A percentile compares a stretch with the other conserved stretches of the same genome.
Conservation (phyloP, 805 yeast species). For the Saccharomycopsis amapae region DNA sequence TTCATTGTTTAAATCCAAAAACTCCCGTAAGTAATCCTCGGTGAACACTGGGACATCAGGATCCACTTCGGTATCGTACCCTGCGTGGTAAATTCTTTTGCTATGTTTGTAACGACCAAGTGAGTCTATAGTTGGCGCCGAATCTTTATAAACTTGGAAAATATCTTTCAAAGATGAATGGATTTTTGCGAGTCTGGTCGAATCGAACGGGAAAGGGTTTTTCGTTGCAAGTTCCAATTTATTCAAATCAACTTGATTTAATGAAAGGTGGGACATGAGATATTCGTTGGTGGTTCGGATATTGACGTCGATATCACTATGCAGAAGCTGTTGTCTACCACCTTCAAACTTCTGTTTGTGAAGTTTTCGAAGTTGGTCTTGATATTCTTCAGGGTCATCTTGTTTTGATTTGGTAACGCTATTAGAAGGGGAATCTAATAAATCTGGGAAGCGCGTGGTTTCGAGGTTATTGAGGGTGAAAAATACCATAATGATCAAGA, state of each 20-base stretch:
- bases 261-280: not conserved
- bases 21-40: slow-evolving; percentile 45
- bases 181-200: slow-evolving; percentile 31
- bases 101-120: slow-evolving; percentile 39
- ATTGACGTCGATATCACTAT: not conserved
- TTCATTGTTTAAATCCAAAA: slow-evolving; percentile 37
- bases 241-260: slow-evolving; percentile 9
- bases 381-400: not conserved
- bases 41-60: slow-evolving; percentile 36
- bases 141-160: slow-evolving; percentile 35
- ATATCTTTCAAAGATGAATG: slow-evolving; percentile 38
- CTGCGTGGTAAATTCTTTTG: slow-evolving; percentile 47
- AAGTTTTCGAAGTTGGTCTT: slow-evolving; percentile 9
- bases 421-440: not conserved
- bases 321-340: not conserved
- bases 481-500: not conserved
- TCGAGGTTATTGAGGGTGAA: not conserved
- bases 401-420: not conserved
- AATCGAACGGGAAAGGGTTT: slow-evolving; percentile 28
- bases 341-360: not conserved
- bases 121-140: slow-evolving; percentile 39
- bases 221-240: slow-evolving; percentile 24
- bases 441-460: not conserved
- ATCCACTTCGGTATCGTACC: slow-evolving; percentile 35
- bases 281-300: slow-evolving; percentile 10